Base-by-base conservation (phyloP, 2,329 filamentous ascomycete species). In the Penicillium expansum region DNA sequence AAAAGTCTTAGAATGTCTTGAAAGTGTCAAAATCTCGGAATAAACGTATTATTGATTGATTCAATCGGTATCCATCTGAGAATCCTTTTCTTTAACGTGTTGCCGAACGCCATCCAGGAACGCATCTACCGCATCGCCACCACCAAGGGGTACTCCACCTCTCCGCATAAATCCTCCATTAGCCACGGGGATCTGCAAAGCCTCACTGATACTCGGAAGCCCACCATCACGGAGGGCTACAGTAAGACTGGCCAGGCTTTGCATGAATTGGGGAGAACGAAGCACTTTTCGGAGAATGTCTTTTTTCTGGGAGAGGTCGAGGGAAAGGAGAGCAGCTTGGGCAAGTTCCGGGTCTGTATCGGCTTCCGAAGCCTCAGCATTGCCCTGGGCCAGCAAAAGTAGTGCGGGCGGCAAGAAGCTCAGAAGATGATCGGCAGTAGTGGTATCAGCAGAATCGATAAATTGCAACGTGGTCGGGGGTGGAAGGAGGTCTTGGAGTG, bases 41-140 rank as follows among this genome's bases (percentile, higher is more conserved):
- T 27, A 37, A 43, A 41, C 47, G 16, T 22, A n/a, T n/a, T 22
- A 43, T 51, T 33, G 14, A 47, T 55, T 33, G 14, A 42, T 57
- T 70, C 61, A 76, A 64, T 78, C 75, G 33, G 75, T 77, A 43
- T 79, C 76, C 77, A 80, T 80, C 44, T 64, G 66, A 57, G 74
- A 64, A 58, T 71, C 67, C 45, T 71, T 64, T 37, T 88, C 83
- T 76, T 90, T 82, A 0, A 92, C 88, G 6, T 85, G 87, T 77
- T 85, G 88, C 81, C 89, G 94, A 47, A 97, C 87, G 3, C 93
- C 94, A 55, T 95, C 85, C 22, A 99, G 82, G 75, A 99, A 99
- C 4, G 90, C 90, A 77, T 95, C 88, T 1, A 99, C 87, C 13
- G 93, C 93, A 66, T 94, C 88, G 6, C 89, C 90, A 51, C 92